Percentiles rank a stretch among this genome's conserved stretches.
Evolutionary conservation across 768 basidiomycete genomes (phyloP).

Genomic region (Amanita polypyramis): DNA sequence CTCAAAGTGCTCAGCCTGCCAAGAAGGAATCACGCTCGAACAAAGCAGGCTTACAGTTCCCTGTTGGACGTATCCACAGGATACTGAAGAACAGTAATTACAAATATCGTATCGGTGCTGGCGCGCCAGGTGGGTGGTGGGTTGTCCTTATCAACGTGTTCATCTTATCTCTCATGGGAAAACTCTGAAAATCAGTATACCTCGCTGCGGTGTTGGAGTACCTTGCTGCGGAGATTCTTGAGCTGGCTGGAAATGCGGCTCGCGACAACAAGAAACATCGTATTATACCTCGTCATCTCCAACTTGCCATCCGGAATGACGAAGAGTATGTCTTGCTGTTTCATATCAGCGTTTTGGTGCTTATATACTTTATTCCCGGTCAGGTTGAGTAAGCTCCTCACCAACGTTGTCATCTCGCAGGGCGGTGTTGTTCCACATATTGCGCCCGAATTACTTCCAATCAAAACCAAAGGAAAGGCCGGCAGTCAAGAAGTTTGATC

Average conservation of each 20-base stretch:
- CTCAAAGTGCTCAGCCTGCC: constrained; percentile 19
- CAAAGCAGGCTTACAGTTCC: constrained; percentile 58
- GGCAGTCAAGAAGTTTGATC: constrained; percentile 15
- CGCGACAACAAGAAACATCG: constrained; percentile 69
- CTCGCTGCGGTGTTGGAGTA: constrained; percentile 76
- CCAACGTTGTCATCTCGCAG: constrained; percentile 81
- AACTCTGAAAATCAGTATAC: constrained; percentile 41
- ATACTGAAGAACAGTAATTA: constrained; percentile 68
- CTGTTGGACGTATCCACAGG: constrained; percentile 76
- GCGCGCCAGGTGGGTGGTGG: constrained; percentile 44
- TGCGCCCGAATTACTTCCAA: constrained; percentile 29
- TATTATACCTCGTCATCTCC: constrained; percentile 75
- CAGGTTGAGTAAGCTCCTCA: constrained; percentile 72
- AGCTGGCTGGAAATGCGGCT: constrained; percentile 68
- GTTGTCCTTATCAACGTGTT: constrained; percentile 1
- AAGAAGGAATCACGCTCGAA: constrained; percentile 51
- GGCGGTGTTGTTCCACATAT: constrained; percentile 58
- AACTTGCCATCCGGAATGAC: constrained; percentile 75
- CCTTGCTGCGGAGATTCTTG: constrained; percentile 75
- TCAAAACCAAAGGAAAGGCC: constrained; percentile 26
- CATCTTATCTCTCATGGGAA: constrained; percentile 1
- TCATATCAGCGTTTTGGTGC: neutral
- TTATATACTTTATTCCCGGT: neutral
- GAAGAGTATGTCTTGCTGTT: constrained; percentile 38
- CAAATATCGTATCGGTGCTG: constrained; percentile 64